Evolutionary conservation across 768 basidiomycete species (phyloP).

Genomic region (Tylopilus balloui): DNA sequence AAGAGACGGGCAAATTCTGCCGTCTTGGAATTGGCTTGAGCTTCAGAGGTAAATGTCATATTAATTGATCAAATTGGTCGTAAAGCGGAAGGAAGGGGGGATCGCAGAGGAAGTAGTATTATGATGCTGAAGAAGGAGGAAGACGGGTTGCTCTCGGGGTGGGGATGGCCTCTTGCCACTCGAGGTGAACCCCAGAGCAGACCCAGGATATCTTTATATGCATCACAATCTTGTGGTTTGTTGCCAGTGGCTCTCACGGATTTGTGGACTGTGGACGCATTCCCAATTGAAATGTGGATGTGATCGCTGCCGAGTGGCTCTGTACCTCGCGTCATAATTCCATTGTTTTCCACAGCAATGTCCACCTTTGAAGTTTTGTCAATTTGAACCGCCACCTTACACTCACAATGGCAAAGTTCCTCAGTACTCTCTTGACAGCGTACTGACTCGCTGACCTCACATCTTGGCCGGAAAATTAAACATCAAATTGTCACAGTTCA

Average conservation of each 20-base stretch:
- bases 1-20: constrained; percentile 54
- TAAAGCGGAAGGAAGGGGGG: background rate
- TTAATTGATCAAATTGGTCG: constrained; percentile 7
- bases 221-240: constrained; percentile 12
- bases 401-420: background rate
- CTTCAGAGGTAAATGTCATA: constrained; percentile 20
- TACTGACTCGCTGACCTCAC: too few species aligned
- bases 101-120: background rate
- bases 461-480: background rate
- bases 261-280: background rate
- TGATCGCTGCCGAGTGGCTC: constrained; percentile 22
- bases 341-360: constrained; percentile 14
- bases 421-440: background rate
- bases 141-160: background rate
- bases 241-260: background rate
- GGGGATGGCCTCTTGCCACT: constrained; percentile 4
- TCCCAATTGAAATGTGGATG: constrained; percentile 9
- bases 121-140: background rate
- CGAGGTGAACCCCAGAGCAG: background rate
- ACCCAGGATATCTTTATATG: constrained; percentile 17
- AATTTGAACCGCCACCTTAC: background rate
- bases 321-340: background rate
- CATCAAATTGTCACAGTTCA: background rate
- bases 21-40: constrained; percentile 35
- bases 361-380: background rate